Base-by-base conservation (phyloP, 2,329 filamentous ascomycete species). In the Blastomyces silverae region DNA sequence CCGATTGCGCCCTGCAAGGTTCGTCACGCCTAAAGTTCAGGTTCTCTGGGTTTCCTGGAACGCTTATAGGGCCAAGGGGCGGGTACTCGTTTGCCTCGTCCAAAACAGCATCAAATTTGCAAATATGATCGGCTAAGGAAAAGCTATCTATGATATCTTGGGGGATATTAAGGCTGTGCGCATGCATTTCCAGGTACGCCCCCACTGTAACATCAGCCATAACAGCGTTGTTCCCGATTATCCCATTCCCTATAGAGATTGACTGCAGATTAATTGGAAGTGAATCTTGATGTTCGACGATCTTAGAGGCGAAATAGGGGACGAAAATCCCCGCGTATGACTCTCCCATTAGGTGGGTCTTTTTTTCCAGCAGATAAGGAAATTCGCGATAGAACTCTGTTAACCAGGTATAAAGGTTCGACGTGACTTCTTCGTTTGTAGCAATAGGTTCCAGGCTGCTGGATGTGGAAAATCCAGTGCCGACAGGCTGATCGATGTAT, bases 281-380 rank as follows among this genome's bases (percentile, higher is more conserved):
- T 1, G 69, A 65, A 31, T 69, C 57, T 25, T 71, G 67, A 64
- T 73, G 71, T 7, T 72, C 64, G 20, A 77, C 61, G 25, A 78
- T 70, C 13, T 70, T 70, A 6, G 69, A 67, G 25, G 75, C 72
- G 53, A 78, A 73, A 37, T 77, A 76, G 0, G 76, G 75, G 31
- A 78, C 71, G 64, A 75, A 77, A 56, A 77, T 72, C 0, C 76
- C 76, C 7, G 73, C 75, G 64, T 75, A 77, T 11, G 74, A 76
- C 65, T 77, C 74, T n/a, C 75, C 76, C 60, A 76, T 73, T n/a
- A 77, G 39, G 64, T 77, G 73, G 0, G 75, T 70, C 11, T 71
- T 70, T 63, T 75, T 75, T 3, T 68, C 67, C n/a, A 70, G 66
- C 1, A 76, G 67, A 28, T 74, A 68, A 1, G 74, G 72, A 64